phyloP scores from a whole-genome alignment of 2,329 filamentous ascomycete genomes.

The Pseudogymnoascus destructans region DNA sequence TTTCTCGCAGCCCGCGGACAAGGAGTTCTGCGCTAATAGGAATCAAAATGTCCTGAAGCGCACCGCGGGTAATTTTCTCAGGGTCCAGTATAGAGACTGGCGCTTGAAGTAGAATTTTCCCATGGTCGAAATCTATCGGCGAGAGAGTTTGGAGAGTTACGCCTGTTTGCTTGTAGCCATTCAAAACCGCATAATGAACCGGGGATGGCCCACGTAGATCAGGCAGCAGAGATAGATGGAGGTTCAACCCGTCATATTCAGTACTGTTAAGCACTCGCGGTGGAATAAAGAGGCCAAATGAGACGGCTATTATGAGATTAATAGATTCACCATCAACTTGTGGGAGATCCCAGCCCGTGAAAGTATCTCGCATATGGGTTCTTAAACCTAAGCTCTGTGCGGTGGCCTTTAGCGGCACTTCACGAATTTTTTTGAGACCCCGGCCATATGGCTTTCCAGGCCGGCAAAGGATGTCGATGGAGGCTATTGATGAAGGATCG shows the following conservation, averaged over 20 bases:
- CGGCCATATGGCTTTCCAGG: conserved; percentile 68
- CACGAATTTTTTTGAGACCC: conserved; percentile 43
- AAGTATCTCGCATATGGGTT: conserved; percentile 64
- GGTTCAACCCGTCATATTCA: conserved; percentile 77
- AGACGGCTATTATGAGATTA: conserved; percentile 82
- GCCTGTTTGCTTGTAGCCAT: conserved; percentile 48
- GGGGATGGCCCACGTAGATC: conserved; percentile 79
- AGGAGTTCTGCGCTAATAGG: conserved; percentile 59
- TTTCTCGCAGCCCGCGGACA: conserved; percentile 45
- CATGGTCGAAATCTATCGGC: conserved; percentile 62
- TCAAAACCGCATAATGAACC: conserved; percentile 69
- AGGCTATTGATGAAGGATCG: conserved; percentile 46
- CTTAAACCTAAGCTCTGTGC: conserved; percentile 48
- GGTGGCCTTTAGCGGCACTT: conserved; percentile 56
- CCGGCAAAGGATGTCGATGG: conserved; percentile 75
- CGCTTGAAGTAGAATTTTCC: conserved; percentile 57
- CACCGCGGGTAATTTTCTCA: conserved; percentile 32
- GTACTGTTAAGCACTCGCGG: conserved; percentile 54
- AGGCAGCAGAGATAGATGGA: conserved; percentile 84
- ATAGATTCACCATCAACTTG: conserved; percentile 32
- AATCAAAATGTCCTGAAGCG: conserved; percentile 44
- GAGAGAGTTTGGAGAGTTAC: conserved; percentile 82
- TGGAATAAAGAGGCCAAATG: conserved; percentile 85
- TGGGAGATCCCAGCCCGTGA: conserved; percentile 66
- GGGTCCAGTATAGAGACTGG: conserved; percentile 40